A percentile compares a stretch with the other conserved stretches of the same genome.
phyloP scores from a whole-genome alignment of 2,329 filamentous ascomycete species.

The Fusarium neocosmosporiellum region DNA sequence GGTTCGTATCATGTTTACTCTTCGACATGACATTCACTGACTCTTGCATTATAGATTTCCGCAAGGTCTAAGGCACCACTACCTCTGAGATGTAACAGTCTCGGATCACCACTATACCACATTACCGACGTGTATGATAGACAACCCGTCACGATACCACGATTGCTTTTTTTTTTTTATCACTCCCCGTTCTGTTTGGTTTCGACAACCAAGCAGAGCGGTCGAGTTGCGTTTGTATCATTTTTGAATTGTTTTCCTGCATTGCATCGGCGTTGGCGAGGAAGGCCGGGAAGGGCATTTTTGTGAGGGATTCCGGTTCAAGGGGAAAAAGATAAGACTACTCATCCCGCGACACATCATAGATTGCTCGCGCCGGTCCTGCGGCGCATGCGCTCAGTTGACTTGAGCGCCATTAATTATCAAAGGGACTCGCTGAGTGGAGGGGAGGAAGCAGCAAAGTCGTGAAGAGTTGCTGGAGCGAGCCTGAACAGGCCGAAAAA shows the following conservation, averaged over 20 bases:
- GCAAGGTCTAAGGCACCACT: slow-evolving; percentile 60
- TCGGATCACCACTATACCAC: slow-evolving; percentile 25
- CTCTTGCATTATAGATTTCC: slow-evolving; percentile 58
- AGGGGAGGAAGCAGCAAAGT: slow-evolving; percentile 22
- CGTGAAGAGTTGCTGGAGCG: slow-evolving; percentile 14
- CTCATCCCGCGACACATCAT: slow-evolving; percentile 53
- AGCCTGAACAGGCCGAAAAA: slow-evolving; percentile 16
- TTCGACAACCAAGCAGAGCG: slow-evolving; percentile 32
- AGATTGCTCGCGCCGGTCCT: slow-evolving; percentile 52
- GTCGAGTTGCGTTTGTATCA: slow-evolving; percentile 51
- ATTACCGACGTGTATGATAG: slow-evolving; percentile 54
- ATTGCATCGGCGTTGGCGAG: slow-evolving; percentile 70
- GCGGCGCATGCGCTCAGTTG: slow-evolving; percentile 40
- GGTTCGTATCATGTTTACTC: slow-evolving; percentile 62
- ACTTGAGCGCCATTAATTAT: slow-evolving; percentile 47
- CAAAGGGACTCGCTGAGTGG: slow-evolving; percentile 39
- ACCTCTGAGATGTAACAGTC: slow-evolving; percentile 9
- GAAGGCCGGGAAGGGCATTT: slow-evolving; percentile 46
- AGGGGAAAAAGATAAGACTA: slow-evolving; percentile 52
- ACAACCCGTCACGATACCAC: slow-evolving; percentile 60
- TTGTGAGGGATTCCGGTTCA: slow-evolving; percentile 46
- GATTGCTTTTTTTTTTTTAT: slow-evolving; percentile 52
- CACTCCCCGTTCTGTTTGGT: slow-evolving; percentile 30
- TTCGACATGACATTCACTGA: slow-evolving; percentile 10
- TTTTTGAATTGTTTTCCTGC: slow-evolving; percentile 54